A percentile compares a stretch with the other conserved stretches of the same genome.
phyloP scores from a whole-genome alignment of 1,284 basidiomycete species.

The Ceratobasidium sp. region DNA sequence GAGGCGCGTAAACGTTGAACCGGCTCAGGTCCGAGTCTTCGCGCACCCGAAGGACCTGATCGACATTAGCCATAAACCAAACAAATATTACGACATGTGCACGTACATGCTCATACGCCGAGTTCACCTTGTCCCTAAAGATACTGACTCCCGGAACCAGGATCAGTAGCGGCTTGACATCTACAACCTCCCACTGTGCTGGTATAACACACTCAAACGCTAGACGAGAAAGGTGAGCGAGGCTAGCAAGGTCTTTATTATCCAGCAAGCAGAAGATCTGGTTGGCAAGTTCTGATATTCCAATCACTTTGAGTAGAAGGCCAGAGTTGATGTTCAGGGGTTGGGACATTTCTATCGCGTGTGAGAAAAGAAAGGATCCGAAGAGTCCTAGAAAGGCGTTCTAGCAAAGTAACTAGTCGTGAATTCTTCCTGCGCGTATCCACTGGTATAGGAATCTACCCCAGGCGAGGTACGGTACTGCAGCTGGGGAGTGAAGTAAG shows the following conservation, averaged over 20 bases:
- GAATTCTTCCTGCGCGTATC: no score
- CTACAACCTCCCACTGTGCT: not conserved
- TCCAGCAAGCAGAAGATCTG: not conserved
- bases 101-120: not conserved
- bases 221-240: not conserved
- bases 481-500: no score
- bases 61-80: not conserved
- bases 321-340: not conserved
- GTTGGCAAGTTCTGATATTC: not conserved
- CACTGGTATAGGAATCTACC: no score
- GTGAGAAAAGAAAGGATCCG: not conserved
- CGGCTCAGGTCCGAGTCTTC: not conserved
- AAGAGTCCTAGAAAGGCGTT: not conserved
- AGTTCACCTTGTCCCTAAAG: not conserved
- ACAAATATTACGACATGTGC: not conserved
- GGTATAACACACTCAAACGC: not conserved
- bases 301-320: not conserved
- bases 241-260: not conserved
- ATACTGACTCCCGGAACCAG: not conserved
- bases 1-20: not conserved
- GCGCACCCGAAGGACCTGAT: not conserved
- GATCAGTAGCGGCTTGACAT: not conserved
- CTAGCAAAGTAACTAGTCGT: not conserved
- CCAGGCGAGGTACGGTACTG: no score
- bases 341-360: not conserved